Conservation (phyloP, 2,329 filamentous ascomycete genomes). For the Verticillium tricorpus region DNA sequence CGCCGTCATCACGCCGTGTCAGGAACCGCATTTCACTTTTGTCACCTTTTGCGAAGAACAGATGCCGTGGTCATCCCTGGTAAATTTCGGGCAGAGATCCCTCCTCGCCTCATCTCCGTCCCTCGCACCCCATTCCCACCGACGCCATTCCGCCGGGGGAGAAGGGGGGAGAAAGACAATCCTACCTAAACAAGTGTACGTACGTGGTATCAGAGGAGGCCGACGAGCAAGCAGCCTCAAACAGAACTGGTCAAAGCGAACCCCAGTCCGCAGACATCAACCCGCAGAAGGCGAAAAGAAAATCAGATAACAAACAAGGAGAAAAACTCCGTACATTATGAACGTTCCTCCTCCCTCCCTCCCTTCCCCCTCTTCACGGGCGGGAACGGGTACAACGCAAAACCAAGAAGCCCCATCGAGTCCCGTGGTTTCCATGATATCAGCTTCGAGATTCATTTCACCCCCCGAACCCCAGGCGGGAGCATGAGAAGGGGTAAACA, state of each 20-base stretch:
- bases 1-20: too few species aligned
- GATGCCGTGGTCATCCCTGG: background rate
- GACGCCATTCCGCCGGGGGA: background rate
- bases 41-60: background rate
- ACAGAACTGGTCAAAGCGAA: background rate
- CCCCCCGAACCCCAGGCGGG: background rate
- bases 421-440: background rate
- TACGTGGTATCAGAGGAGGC: background rate
- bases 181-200: background rate
- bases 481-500: background rate
- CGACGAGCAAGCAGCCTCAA: background rate
- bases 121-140: background rate
- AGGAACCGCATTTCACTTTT: too few species aligned
- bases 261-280: background rate
- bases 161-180: background rate
- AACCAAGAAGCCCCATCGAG: slow-evolving; percentile 1
- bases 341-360: background rate
- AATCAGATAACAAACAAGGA: slow-evolving; percentile 3
- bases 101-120: background rate
- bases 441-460: background rate
- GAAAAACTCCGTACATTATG: slow-evolving; percentile 13
- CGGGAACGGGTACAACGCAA: background rate
- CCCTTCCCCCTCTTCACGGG: slow-evolving; percentile 1
- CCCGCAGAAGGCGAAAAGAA: background rate
- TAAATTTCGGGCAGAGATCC: background rate